These are phyloP conservation scores for Sporothrix phasma DNA, from an alignment of 2,329 filamentous ascomycete species.

Conservation along the genomic window DNA sequence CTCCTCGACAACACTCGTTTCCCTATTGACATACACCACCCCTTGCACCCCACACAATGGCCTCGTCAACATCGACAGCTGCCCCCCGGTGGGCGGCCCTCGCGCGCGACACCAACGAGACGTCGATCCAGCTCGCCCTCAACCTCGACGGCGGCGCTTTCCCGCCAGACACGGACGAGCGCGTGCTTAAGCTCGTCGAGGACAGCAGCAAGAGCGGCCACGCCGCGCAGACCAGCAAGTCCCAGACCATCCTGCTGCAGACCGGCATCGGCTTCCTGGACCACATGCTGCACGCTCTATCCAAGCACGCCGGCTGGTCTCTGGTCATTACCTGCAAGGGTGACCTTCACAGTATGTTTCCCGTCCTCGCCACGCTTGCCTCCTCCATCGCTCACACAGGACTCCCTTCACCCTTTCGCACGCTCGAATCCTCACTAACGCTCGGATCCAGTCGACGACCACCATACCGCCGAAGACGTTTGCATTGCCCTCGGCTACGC, in stretches of 20 bases:
- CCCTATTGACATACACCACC: background rate
- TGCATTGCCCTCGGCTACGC: conserved; percentile 83
- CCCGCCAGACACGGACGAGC: conserved; percentile 52
- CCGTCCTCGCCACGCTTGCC: background rate
- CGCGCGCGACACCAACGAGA: conserved; percentile 92
- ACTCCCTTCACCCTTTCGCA: too few relatives aligned
- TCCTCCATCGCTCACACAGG: too few relatives aligned
- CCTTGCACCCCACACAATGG: conserved; percentile 19
- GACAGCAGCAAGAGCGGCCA: conserved; percentile 47
- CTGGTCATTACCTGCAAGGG: conserved; percentile 73
- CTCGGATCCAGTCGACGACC: conserved; percentile 68
- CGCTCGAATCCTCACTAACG: background rate
- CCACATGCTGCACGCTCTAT: conserved; percentile 95
- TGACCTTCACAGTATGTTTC: conserved; percentile 66
- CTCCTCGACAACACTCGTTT: background rate
- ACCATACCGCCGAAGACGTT: conserved; percentile 94
- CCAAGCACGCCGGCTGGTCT: conserved; percentile 94
- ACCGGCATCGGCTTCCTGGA: conserved; percentile 97
- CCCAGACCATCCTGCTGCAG: conserved; percentile 77
- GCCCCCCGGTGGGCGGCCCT: conserved; percentile 62
- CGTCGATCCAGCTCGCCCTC: conserved; percentile 85
- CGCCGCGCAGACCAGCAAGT: conserved; percentile 73
- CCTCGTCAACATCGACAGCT: conserved; percentile 19
- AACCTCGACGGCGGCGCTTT: conserved; percentile 75
- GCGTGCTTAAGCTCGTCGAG: conserved; percentile 37